phyloP scores from a whole-genome alignment of 805 yeast species.

The Metschnikowia sp. region DNA sequence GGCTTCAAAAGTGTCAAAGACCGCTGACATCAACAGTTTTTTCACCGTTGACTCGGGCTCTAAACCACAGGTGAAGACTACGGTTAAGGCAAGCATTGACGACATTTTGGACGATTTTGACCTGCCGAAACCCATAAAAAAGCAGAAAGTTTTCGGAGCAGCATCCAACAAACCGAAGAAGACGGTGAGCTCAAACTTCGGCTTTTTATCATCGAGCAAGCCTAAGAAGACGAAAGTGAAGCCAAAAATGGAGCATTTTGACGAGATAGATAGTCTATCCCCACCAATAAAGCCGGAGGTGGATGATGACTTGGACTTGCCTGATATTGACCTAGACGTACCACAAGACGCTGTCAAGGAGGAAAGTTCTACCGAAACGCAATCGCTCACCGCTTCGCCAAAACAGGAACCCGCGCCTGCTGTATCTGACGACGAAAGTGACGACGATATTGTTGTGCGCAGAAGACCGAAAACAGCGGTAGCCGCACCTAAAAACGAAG shows the following conservation, averaged over 20 bases:
- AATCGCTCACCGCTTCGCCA: background rate
- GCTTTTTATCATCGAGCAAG: conserved; percentile 25
- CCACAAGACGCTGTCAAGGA: background rate
- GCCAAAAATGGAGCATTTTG: conserved; percentile 20
- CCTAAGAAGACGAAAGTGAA: conserved; percentile 12
- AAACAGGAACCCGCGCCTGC: background rate
- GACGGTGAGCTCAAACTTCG: conserved; percentile 30
- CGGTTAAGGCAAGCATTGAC: conserved; percentile 21
- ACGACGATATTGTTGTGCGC: conserved; percentile 58
- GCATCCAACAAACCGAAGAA: conserved; percentile 35
- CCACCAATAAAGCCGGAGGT: conserved; percentile 1
- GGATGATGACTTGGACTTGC: conserved; percentile 17
- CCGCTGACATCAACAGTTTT: conserved; percentile 51
- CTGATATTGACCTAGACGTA: conserved; percentile 14
- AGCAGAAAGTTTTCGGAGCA: conserved; percentile 9
- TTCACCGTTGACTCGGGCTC: conserved; percentile 31
- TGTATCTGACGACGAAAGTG: conserved; percentile 28
- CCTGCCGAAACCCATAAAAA: conserved; percentile 11
- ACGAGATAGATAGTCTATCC: conserved; percentile 19
- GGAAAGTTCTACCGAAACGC: background rate
- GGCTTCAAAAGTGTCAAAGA: conserved; percentile 37
- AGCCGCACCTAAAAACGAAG: conserved; percentile 39
- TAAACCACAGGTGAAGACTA: conserved; percentile 19
- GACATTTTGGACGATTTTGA: conserved; percentile 20
- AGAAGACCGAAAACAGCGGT: conserved; percentile 50